These are phyloP conservation scores for Apiotrichum porosum DNA, from an alignment of 1,284 basidiomycete genomes.

Conservation along the genomic window DNA sequence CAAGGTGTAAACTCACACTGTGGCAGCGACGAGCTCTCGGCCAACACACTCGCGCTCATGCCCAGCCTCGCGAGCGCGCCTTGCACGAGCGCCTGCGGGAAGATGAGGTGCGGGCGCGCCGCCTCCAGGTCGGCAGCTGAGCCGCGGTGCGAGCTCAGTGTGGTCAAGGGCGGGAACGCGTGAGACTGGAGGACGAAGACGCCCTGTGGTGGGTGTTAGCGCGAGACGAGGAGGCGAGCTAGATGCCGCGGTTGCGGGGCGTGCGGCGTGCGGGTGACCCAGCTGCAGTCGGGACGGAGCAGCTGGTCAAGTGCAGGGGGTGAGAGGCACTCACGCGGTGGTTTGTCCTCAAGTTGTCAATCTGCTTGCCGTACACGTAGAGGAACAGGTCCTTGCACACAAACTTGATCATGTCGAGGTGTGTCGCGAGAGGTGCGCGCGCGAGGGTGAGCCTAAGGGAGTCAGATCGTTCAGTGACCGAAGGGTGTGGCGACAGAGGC, in stretches of 20 bases:
- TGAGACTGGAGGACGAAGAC: constrained; percentile 92
- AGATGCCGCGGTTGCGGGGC: neutral
- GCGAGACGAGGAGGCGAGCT: neutral
- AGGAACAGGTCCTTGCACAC: constrained; percentile 82
- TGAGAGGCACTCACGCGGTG: constrained; percentile 61
- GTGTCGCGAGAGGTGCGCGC: constrained; percentile 68
- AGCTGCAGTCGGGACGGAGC: no score
- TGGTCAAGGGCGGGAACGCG: constrained; percentile 73
- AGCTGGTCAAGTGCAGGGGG: neutral
- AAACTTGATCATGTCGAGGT: constrained; percentile 88
- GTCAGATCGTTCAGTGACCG: neutral
- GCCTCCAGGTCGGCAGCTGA: constrained; percentile 65
- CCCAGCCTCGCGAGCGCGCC: constrained; percentile 77
- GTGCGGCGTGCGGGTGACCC: no score
- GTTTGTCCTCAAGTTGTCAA: constrained; percentile 91
- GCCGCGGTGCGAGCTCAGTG: constrained; percentile 65
- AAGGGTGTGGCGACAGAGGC: no score
- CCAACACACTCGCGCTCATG: constrained; percentile 63
- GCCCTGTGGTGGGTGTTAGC: constrained; percentile 55
- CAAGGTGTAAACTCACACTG: constrained; percentile 68
- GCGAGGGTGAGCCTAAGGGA: constrained; percentile 64
- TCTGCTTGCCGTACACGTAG: constrained; percentile 62
- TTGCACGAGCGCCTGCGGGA: constrained; percentile 73
- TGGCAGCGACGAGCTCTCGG: constrained; percentile 73
- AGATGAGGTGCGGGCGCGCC: constrained; percentile 70